Percentiles rank a stretch among this genome's conserved stretches.
These are phyloP conservation scores for Bjerkandera adusta DNA, from an alignment of 1,284 basidiomycete species.

Conservation along the genomic window DNA sequence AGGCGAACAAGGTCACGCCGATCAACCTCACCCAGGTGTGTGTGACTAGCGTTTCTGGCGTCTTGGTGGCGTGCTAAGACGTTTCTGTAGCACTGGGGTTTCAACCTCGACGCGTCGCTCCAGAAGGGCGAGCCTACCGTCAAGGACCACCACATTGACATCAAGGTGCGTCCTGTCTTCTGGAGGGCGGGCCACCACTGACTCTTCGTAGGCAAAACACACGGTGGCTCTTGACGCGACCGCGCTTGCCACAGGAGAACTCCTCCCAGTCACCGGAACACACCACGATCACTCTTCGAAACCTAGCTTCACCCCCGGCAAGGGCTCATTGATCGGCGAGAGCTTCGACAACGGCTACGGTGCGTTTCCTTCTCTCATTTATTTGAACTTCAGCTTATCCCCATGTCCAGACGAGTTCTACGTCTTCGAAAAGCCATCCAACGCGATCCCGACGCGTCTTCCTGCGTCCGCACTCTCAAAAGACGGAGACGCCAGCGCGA, in stretches of 20 bases:
- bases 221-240: conserved; percentile 46
- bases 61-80: background rate
- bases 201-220: conserved; percentile 44
- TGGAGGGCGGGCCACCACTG: no score
- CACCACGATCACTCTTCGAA: conserved; percentile 46
- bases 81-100: conserved; percentile 68
- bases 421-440: conserved; percentile 43
- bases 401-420: conserved; percentile 60
- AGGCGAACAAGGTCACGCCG: conserved; percentile 55
- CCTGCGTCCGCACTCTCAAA: conserved; percentile 28
- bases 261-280: conserved; percentile 43
- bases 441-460: conserved; percentile 38
- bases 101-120: conserved; percentile 72
- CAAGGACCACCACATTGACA: conserved; percentile 53
- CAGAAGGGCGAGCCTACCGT: conserved; percentile 42
- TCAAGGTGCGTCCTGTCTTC: conserved; percentile 45
- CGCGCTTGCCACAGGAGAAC: conserved; percentile 51
- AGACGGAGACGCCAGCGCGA: no score
- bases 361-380: conserved; percentile 25
- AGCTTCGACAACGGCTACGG: conserved; percentile 57
- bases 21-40: conserved; percentile 71
- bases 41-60: conserved; percentile 5
- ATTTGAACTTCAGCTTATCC: background rate
- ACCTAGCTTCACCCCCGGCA: conserved; percentile 44
- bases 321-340: no score